Conservation (phyloP, 2,329 filamentous ascomycete genomes). For the Epichloe gansuensis region DNA sequence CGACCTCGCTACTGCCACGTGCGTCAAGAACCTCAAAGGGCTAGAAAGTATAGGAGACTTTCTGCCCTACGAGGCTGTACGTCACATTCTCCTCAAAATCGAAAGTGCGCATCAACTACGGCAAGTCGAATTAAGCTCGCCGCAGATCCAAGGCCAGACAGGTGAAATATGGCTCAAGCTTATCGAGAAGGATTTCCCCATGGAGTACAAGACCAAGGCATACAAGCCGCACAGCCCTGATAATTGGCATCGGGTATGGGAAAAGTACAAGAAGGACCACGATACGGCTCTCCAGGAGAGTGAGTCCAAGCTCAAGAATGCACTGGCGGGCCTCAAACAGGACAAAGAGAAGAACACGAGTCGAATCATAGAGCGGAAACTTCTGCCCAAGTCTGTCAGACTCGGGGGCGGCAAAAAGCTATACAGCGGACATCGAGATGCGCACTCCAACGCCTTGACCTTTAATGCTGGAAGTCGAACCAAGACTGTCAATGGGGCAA, state of each 20-base stretch:
- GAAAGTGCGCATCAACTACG: conserved; percentile 63
- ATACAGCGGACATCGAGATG: conserved; percentile 17
- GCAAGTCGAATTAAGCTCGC: conserved; percentile 59
- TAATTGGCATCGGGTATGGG: conserved; percentile 70
- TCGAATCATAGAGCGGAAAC: conserved; percentile 39
- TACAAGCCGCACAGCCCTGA: conserved; percentile 51
- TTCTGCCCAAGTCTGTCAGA: conserved; percentile 30
- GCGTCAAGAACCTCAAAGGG: conserved; percentile 38
- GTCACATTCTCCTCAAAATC: conserved; percentile 57
- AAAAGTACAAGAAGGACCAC: conserved; percentile 49
- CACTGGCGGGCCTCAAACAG: conserved; percentile 43
- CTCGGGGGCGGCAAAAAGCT: conserved; percentile 16
- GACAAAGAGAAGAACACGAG: conserved; percentile 44
- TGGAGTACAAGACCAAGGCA: conserved; percentile 46
- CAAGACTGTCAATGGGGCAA: conserved; percentile 37
- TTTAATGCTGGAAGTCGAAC: conserved; percentile 38
- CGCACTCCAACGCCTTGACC: conserved; percentile 21
- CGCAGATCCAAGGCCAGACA: conserved; percentile 59
- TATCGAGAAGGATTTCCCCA: conserved; percentile 64
- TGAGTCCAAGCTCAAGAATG: conserved; percentile 42
- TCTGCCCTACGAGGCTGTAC: conserved; percentile 49
- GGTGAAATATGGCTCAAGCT: conserved; percentile 66
- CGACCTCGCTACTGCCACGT: conserved; percentile 36
- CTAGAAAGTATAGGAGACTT: conserved; percentile 60
- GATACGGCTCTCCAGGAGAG: conserved; percentile 46